A percentile compares a stretch with the other conserved stretches of the same genome.
Evolutionary conservation across 2,329 filamentous ascomycete genomes (phyloP).

Genomic region (Plenodomus biglobosus): DNA sequence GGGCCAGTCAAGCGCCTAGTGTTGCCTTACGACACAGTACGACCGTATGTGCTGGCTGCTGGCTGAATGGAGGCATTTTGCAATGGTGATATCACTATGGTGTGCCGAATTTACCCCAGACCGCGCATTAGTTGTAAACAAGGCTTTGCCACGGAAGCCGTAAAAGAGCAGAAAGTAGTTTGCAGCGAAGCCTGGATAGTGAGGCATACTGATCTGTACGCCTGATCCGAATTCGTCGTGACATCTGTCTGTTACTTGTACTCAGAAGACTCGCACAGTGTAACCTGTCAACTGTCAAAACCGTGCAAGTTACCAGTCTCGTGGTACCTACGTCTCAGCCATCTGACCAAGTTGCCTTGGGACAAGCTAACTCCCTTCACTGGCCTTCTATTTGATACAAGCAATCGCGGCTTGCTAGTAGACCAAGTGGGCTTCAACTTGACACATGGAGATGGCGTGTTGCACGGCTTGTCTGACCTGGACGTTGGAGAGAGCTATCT

Average conservation of each 20-base stretch:
- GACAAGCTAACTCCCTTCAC: not conserved
- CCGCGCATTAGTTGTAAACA: not conserved
- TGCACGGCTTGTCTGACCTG: constrained; percentile 2
- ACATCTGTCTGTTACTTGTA: not conserved
- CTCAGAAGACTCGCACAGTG: constrained; percentile 19
- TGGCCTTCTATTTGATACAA: not conserved
- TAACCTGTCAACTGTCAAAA: constrained; percentile 31
- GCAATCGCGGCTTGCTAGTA: not conserved
- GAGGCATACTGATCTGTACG: constrained; percentile 1
- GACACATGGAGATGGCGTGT: constrained; percentile 1
- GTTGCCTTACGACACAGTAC: not conserved
- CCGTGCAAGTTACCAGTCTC: constrained; percentile 9
- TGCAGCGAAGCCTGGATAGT: constrained; percentile 1
- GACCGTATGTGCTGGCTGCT: constrained; percentile 7
- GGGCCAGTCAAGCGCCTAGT: not conserved
- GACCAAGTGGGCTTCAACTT: not conserved
- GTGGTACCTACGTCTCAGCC: constrained; percentile 5
- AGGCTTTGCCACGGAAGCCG: not conserved
- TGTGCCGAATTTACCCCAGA: not conserved
- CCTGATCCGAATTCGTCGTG: not conserved
- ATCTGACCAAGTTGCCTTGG: not conserved
- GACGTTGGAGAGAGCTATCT: constrained; percentile 6
- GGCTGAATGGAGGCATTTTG: not conserved
- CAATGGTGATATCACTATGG: not conserved
- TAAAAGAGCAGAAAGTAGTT: not conserved